A percentile compares a stretch with the other conserved stretches of the same genome.
Conservation (phyloP, 495 filamentous ascomycete genomes). For the Lindgomyces ingoldianus region DNA sequence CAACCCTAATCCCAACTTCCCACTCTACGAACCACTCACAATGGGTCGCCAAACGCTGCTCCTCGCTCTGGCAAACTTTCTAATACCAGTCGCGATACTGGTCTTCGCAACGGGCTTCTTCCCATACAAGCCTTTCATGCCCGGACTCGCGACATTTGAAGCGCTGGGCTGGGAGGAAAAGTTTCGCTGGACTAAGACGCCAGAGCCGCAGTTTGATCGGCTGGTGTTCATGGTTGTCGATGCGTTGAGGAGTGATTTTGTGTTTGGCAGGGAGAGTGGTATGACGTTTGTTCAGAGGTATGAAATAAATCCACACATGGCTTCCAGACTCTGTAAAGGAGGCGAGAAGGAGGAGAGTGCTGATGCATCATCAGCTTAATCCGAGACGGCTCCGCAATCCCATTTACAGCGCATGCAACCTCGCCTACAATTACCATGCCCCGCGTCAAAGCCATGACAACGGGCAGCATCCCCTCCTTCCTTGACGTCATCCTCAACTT, state of each 20-base stretch:
- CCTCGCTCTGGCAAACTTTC: slow-evolving; percentile 60
- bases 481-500: slow-evolving; percentile 96
- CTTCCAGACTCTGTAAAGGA: too few relatives aligned
- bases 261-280: slow-evolving; percentile 77
- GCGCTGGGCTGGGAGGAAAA: slow-evolving; percentile 8
- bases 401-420: slow-evolving; percentile 94
- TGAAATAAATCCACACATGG: background rate
- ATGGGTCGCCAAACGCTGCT: slow-evolving; percentile 23
- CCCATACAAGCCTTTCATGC: slow-evolving; percentile 90
- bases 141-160: slow-evolving; percentile 70
- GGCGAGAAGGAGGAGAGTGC: too few relatives aligned
- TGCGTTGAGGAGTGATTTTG: slow-evolving; percentile 90
- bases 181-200: slow-evolving; percentile 43
- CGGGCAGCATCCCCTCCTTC: slow-evolving; percentile 93
- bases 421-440: slow-evolving; percentile 99
- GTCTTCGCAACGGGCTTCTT: slow-evolving; percentile 93
- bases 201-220: slow-evolving; percentile 74
- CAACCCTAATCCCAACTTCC: too few relatives aligned
- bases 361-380: too few relatives aligned
- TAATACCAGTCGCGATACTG: slow-evolving; percentile 75
- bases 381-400: slow-evolving; percentile 74
- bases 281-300: slow-evolving; percentile 90
- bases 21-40: too few relatives aligned
- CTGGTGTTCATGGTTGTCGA: slow-evolving; percentile 98
- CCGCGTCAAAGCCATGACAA: slow-evolving; percentile 94